Conservation (phyloP, 2,329 filamentous ascomycete species). For the Penicillium sp. region DNA sequence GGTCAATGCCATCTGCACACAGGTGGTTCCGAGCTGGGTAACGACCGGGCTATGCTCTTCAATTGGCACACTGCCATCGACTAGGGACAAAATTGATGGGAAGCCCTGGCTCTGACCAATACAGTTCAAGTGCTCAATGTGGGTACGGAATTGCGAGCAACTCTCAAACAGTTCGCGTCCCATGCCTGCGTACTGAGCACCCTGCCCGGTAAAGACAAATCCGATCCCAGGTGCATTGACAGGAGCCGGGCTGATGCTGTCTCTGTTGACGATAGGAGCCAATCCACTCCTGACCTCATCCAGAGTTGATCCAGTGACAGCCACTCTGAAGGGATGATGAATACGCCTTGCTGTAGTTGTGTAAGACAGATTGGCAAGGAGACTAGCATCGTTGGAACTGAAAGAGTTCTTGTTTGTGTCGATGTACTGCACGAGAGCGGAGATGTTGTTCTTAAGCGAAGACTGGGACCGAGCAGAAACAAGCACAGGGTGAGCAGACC, state of each 20-base stretch:
- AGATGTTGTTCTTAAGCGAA: conserved; percentile 55
- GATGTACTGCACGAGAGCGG: conserved; percentile 56
- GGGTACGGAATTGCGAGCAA: conserved; percentile 29
- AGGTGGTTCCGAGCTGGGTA: conserved; percentile 42
- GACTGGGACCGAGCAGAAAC: conserved; percentile 55
- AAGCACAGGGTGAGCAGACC: conserved; percentile 58
- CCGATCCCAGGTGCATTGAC: conserved; percentile 21
- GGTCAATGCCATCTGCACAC: conserved; percentile 44
- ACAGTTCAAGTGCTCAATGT: conserved; percentile 32
- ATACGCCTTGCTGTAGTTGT: conserved; percentile 61
- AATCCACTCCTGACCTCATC: conserved; percentile 19
- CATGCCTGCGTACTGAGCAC: conserved; percentile 38
- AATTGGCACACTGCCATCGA: conserved; percentile 25
- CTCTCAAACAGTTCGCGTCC: conserved; percentile 25
- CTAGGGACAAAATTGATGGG: conserved; percentile 27
- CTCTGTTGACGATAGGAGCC: conserved; percentile 17
- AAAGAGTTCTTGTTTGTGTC: conserved; percentile 46
- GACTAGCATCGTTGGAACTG: conserved; percentile 36
- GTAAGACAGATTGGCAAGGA: conserved; percentile 61
- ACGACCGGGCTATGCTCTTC: conserved; percentile 25
- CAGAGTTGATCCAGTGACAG: conserved; percentile 24
- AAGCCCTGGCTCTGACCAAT: conserved; percentile 31
- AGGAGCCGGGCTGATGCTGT: conserved; percentile 20
- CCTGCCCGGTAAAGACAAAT: conserved; percentile 40
- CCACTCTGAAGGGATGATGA: conserved; percentile 40